phyloP scores from a whole-genome alignment of 176 grass and related monocot genomes.

The Musa schizocarpa region DNA sequence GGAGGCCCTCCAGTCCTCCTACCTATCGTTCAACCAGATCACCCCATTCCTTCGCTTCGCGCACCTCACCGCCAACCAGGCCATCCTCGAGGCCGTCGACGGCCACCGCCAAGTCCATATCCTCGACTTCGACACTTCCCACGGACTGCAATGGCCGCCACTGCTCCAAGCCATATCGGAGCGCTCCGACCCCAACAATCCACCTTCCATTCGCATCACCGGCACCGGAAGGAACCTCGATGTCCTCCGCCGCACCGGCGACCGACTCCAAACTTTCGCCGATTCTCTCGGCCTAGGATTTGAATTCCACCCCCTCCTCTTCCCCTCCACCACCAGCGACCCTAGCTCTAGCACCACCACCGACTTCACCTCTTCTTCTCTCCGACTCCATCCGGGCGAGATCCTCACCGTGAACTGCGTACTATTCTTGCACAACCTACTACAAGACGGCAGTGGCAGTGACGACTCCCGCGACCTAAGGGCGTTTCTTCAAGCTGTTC shows the following conservation, averaged over 20 bases:
- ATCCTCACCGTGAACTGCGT: constrained; percentile 77
- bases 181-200: constrained; percentile 24
- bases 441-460: constrained; percentile 20
- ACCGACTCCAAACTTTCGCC: constrained; percentile 68
- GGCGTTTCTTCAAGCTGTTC: constrained; percentile 50
- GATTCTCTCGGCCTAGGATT: constrained; percentile 75
- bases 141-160: constrained; percentile 91
- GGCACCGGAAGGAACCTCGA: constrained; percentile 62
- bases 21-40: constrained; percentile 97
- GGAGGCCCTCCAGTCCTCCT: constrained; percentile 28
- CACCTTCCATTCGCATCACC: constrained; percentile 81
- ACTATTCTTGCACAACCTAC: constrained; percentile 66
- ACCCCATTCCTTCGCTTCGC: constrained; percentile 92
- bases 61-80: constrained; percentile 95
- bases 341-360: background rate
- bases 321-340: constrained; percentile 24
- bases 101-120: constrained; percentile 68
- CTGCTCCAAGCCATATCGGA: constrained; percentile 84
- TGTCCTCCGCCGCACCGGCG: constrained; percentile 66
- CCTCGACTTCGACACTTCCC: constrained; percentile 77
- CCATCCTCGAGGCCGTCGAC: constrained; percentile 72
- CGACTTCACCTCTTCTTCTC: constrained; percentile 33
- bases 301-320: constrained; percentile 65
- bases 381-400: constrained; percentile 39
- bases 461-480: constrained; percentile 17